phyloP scores from a whole-genome alignment of 2,329 filamentous ascomycete species.

The Teratosphaeria viscida region DNA sequence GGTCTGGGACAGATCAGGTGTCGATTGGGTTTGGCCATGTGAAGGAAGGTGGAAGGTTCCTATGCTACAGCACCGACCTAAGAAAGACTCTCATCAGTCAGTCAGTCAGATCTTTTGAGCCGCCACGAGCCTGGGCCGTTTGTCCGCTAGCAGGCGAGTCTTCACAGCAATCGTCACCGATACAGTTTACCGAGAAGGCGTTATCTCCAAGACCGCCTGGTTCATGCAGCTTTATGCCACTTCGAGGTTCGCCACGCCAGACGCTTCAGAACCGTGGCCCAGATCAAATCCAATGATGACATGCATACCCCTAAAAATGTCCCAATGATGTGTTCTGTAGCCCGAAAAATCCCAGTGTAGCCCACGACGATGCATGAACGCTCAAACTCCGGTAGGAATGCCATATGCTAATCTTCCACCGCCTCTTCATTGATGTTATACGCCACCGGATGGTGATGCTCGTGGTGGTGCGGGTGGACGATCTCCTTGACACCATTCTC shows the following conservation, averaged over 20 bases:
- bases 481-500: background rate
- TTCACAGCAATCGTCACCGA: background rate
- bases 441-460: background rate
- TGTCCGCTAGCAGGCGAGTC: no score
- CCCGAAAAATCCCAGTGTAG: background rate
- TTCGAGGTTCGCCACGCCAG: background rate
- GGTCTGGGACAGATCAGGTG: no score
- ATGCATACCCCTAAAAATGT: background rate
- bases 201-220: background rate
- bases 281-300: background rate
- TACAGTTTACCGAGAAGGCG: background rate
- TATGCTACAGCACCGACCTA: no score
- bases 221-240: background rate
- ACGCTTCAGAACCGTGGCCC: background rate
- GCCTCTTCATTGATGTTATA: background rate
- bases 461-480: background rate
- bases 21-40: no score
- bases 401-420: background rate
- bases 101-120: no score
- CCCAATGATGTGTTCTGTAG: background rate
- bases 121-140: no score
- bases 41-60: no score
- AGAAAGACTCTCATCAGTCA: no score
- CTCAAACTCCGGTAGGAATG: background rate
- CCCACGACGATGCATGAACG: background rate